phyloP scores from a whole-genome alignment of 495 filamentous ascomycete genomes.

The Lasiosphaeria hispida region DNA sequence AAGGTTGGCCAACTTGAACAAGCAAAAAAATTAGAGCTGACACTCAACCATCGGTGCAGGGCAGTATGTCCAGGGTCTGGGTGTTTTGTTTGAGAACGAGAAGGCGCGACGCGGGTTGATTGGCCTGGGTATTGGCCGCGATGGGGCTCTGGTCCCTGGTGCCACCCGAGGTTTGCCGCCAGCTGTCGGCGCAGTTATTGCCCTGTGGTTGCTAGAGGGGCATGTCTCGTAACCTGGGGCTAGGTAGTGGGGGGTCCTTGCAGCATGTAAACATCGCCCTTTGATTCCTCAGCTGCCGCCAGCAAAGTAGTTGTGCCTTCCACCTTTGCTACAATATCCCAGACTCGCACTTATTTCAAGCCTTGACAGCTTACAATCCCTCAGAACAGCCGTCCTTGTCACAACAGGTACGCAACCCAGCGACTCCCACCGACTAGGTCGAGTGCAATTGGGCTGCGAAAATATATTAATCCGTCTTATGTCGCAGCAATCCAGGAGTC shows the following conservation, averaged over 20 bases:
- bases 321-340: conserved; percentile 2
- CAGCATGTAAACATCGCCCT: conserved; percentile 12
- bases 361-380: conserved; percentile 14
- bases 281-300: neutral
- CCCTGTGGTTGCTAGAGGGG: conserved; percentile 2
- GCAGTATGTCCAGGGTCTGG: neutral
- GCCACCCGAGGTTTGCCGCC: neutral
- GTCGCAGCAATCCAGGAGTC: conserved; percentile 13
- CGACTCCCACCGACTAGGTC: neutral
- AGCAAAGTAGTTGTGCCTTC: conserved; percentile 9
- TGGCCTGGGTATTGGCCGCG: conserved; percentile 1
- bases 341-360: neutral
- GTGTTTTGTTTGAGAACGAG: conserved; percentile 18
- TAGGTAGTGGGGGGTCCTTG: neutral
- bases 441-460: too few species aligned
- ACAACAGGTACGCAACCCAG: conserved; percentile 22
- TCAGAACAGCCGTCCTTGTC: conserved; percentile 16
- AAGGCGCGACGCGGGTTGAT: conserved; percentile 14
- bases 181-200: neutral
- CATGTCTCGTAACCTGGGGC: neutral
- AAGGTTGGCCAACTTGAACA: too few species aligned
- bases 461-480: conserved; percentile 24
- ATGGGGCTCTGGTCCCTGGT: neutral
- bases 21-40: neutral
- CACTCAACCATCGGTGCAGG: neutral